Evolutionary conservation across 768 basidiomycete species (phyloP), one percentile per base, ranked within the genome.

Genomic region (Ramaria rubella): DNA sequence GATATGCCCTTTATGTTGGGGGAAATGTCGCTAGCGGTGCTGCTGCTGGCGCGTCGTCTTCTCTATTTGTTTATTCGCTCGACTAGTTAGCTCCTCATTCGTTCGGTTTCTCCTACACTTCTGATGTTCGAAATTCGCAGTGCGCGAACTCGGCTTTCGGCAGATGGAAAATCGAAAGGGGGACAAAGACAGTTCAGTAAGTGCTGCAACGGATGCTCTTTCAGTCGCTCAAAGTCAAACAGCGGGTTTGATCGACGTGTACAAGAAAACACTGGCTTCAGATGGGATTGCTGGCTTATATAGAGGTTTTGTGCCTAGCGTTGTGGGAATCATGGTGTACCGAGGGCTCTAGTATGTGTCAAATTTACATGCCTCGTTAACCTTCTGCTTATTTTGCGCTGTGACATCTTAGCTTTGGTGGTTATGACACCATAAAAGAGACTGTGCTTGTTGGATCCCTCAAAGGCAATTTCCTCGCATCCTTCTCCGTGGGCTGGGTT

Each of bases 31-130:
- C 70, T 12, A 74, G 72, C 51, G 75, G 75, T 59, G 76, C 74
- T 1, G 76, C 55, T 27, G 76, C 55, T 17, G 76, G 76, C 19
- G 75, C 73, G 2, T 68, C 75, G 1, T 70, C 68, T 5, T 69
- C 68, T 15, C 63, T 77, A 52, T 76, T 76, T 63, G 76, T 74
- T 11, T 76, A 76, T 64, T 77, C 75, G 5, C 69, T 77, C 44
- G 75, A 77, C 57, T 77, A 75, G 70, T 74, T 53, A 24, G 69
- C 29, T 31, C 24, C 9, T 40, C 38, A 29, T 21, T 30, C 17
- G 21, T 52, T 36, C 2, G 14, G 23, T 17, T 36, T 17, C 17
- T 24, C 26, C 21, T 33, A 29, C 52, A 14, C 15, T 21, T 15
- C 53, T 33, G 17, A 26, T 27, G n/a, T n/a, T 7, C 43, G 38